Evolutionary conservation across 2,329 filamentous ascomycete genomes (phyloP), one percentile per base, ranked within the genome.

Genomic region (Davidsoniella neocaledoniae): DNA sequence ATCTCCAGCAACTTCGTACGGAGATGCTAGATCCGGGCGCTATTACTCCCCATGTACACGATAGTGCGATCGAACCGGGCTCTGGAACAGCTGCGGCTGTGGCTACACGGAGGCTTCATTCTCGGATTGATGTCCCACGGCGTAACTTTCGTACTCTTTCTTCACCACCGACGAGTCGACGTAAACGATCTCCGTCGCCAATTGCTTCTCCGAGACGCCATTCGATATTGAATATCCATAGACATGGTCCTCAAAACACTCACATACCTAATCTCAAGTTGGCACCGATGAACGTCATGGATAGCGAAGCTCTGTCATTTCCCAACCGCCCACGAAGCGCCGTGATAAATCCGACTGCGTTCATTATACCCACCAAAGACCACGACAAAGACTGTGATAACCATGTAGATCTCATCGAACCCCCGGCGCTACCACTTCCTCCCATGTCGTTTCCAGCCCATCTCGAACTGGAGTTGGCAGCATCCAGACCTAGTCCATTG

Each of bases 391-490:
- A 38, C 19, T 23, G 8, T 4, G 29, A 50, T 5, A 39, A 21
- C 26, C 43, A 39, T n/a, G 25, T 21, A 12, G 33, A 45, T 26
- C 14, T 5, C 7, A 23, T 26, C 4, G 43, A 77, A 2, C 68
- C 71, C 10, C 66, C 71, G 8, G 63, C 71, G 2, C 76, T 81
- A 50, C 77, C 77, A 5, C 66, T 81, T 0, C 77, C 77, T 9
- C 78, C 78, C 8, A 78, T 81, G 74, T 81, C 77, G 0, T 68
- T 81, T 23, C 77, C 76, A 2, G 81, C 77, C 1, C 71, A 81
- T 46, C 63, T 82, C 2, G 77, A 81, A 57, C 70, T 82, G 0
- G 78, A 81, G 58, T 63, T 82, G 9, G 75, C 78, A 1, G 74
- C 73, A 3, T 70, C 76, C 50, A 67, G 74, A 29, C 78, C 78